phyloP scores from a whole-genome alignment of 345 rosid species.

The Populus simonii region DNA sequence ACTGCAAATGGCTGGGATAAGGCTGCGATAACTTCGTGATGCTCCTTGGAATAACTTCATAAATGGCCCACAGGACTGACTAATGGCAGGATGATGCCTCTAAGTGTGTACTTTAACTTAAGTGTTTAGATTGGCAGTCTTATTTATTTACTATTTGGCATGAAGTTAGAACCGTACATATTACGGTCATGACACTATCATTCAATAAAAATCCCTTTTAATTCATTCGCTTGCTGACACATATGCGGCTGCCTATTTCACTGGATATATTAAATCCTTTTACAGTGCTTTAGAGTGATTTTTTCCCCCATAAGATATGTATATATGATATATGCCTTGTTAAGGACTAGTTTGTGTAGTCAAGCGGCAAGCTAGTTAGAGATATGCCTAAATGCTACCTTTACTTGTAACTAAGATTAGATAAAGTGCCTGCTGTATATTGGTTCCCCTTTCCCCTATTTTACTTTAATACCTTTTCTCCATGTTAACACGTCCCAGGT shows the following conservation, averaged over 20 bases:
- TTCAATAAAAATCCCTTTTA: background rate
- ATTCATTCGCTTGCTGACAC: too few species aligned
- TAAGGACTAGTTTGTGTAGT: background rate
- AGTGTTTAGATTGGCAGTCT: background rate
- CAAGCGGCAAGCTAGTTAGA: background rate
- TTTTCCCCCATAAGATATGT: background rate
- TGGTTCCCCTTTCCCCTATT: background rate
- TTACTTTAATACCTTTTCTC: background rate
- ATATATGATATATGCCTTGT: background rate
- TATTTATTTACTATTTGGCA: too few species aligned
- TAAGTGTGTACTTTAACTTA: too few species aligned
- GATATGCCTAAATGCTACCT: background rate
- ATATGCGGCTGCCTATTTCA: too few species aligned
- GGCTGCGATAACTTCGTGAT: background rate
- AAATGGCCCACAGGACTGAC: background rate
- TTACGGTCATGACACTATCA: background rate
- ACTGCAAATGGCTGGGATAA: background rate
- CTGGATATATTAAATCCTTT: background rate
- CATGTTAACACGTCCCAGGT: background rate
- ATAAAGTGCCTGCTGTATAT: background rate
- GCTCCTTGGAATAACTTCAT: background rate
- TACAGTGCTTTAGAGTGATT: too few species aligned
- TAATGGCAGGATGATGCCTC: background rate
- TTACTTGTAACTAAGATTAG: background rate
- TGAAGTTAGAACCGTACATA: background rate